These are phyloP conservation scores for Botrytis pseudocinerea DNA, from an alignment of 2,329 filamentous ascomycete genomes.

Conservation along the genomic window DNA sequence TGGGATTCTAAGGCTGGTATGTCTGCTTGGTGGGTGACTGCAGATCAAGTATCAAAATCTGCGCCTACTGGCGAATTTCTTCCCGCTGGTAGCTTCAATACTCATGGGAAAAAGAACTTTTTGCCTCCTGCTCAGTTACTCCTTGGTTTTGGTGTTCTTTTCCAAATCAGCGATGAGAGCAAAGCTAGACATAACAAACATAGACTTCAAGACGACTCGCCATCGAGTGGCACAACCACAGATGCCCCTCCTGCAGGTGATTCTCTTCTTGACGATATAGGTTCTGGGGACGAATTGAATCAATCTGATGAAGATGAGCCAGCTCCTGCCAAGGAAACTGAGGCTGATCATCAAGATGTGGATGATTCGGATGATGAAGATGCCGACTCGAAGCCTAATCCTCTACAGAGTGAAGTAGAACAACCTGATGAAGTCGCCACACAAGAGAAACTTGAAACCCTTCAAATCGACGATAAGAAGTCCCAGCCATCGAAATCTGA, in stretches of 20 bases:
- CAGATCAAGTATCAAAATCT: constrained; percentile 87
- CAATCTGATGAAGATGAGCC: constrained; percentile 35
- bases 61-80: constrained; percentile 79
- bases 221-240: not conserved
- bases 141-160: constrained; percentile 84
- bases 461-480: constrained; percentile 23
- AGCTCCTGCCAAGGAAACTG: constrained; percentile 17
- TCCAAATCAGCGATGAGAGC: constrained; percentile 86
- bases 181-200: constrained; percentile 79
- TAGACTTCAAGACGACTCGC: constrained; percentile 51
- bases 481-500: constrained; percentile 30
- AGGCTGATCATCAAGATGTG: constrained; percentile 29
- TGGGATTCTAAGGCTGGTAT: constrained; percentile 98
- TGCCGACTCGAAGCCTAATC: constrained; percentile 33
- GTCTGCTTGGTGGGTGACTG: constrained; percentile 93
- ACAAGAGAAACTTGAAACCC: constrained; percentile 32
- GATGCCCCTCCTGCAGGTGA: constrained; percentile 10
- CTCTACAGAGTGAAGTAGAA: constrained; percentile 30
- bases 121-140: constrained; percentile 84
- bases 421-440: constrained; percentile 33
- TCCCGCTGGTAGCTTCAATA: constrained; percentile 73
- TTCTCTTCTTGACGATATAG: constrained; percentile 4
- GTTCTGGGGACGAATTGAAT: constrained; percentile 29
- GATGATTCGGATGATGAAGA: constrained; percentile 37
- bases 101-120: constrained; percentile 87